phyloP scores from a whole-genome alignment of 2,329 filamentous ascomycete genomes.

The Trichoderma koningiopsis region DNA sequence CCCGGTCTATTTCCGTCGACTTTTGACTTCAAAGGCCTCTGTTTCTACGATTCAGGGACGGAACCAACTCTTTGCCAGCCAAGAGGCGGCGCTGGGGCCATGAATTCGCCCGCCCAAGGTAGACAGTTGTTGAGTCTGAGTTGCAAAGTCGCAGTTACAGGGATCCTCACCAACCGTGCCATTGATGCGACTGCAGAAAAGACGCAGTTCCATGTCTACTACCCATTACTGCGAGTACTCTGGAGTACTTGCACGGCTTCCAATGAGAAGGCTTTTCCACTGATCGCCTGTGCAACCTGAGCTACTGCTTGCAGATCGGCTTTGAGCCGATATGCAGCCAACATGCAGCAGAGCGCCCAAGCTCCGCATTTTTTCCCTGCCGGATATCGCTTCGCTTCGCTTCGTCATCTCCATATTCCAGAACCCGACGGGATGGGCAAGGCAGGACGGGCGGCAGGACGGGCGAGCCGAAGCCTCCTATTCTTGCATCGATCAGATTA shows the following conservation, averaged over 20 bases:
- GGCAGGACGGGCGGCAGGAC: not conserved
- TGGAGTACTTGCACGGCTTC: not conserved
- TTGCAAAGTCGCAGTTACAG: not conserved
- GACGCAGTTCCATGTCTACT: not conserved
- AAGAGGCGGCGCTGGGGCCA: not conserved
- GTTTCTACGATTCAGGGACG: not conserved
- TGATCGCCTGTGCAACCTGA: not conserved
- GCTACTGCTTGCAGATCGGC: constrained; percentile 10
- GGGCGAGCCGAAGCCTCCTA: not conserved
- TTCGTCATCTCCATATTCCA: not conserved
- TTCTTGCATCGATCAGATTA: not conserved
- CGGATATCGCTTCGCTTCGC: not conserved
- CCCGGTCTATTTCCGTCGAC: constrained; percentile 11
- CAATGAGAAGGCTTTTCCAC: not conserved
- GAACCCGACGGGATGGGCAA: not conserved
- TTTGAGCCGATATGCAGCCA: not conserved
- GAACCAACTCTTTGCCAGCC: not conserved
- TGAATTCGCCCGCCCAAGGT: not conserved
- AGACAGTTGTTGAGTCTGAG: not conserved
- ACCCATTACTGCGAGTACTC: not conserved
- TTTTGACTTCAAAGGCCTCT: not conserved
- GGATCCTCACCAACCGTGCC: not conserved
- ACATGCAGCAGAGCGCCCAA: not conserved
- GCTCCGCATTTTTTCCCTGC: not conserved
- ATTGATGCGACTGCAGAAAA: not conserved